Conservation (phyloP, 257 asterid genomes). For the Solanum arcanum region DNA sequence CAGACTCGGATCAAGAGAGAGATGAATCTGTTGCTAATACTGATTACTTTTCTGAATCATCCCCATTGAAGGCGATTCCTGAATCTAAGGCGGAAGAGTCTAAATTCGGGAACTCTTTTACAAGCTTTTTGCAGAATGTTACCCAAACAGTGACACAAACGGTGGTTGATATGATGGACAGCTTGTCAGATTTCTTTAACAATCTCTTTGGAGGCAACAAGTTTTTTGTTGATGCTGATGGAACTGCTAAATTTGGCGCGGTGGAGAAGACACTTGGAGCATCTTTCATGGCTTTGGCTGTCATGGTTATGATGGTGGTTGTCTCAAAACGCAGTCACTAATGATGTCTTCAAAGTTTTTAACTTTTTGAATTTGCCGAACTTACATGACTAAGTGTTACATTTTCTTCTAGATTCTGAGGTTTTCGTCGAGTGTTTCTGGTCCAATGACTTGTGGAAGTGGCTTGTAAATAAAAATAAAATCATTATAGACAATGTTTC, state of each 20-base stretch:
- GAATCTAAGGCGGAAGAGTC: conserved; percentile 2
- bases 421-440: neutral
- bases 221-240: conserved; percentile 10
- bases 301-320: conserved; percentile 34
- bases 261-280: conserved; percentile 29
- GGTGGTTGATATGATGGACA: conserved; percentile 55
- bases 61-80: neutral
- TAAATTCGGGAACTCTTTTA: neutral
- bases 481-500: neutral
- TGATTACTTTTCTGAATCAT: conserved; percentile 3
- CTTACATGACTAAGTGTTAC: neutral
- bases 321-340: conserved; percentile 17
- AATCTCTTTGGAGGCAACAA: conserved; percentile 39
- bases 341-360: neutral
- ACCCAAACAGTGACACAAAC: conserved; percentile 29
- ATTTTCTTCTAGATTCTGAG: neutral
- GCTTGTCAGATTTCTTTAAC: conserved; percentile 45
- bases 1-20: neutral
- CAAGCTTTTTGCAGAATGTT: conserved; percentile 16
- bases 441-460: neutral
- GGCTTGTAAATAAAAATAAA: neutral
- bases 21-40: neutral
- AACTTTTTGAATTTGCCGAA: conserved; percentile 12
- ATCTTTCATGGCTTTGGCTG: conserved; percentile 57
- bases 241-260: conserved; percentile 12